phyloP scores from a whole-genome alignment of 176 grass and related monocot genomes.

The Paspalum notatum region DNA sequence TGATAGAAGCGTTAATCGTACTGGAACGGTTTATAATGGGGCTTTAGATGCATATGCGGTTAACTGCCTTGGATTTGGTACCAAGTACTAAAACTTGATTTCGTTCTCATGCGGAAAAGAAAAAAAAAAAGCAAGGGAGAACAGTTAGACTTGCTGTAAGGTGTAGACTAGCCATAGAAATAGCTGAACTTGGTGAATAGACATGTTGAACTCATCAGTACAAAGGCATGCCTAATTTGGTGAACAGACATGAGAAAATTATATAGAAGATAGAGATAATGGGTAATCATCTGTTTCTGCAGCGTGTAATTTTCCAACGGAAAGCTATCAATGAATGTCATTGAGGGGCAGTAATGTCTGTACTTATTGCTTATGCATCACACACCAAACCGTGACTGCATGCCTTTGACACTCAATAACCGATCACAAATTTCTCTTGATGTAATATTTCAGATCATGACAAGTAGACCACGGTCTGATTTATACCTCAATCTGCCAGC shows the following conservation, averaged over 20 bases:
- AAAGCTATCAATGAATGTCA: conserved; percentile 4
- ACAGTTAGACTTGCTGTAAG: background rate
- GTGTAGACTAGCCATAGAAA: background rate
- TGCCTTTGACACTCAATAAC: background rate
- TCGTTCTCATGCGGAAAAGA: background rate
- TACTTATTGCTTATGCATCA: background rate
- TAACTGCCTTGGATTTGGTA: conserved; percentile 18
- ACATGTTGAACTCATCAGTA: background rate
- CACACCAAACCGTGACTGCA: background rate
- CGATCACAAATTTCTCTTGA: background rate
- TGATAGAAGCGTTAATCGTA: conserved; percentile 9
- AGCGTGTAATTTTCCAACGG: background rate
- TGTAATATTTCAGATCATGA: conserved; percentile 71
- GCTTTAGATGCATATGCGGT: conserved; percentile 21
- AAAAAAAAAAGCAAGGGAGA: background rate
- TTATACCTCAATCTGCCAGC: conserved; percentile 90
- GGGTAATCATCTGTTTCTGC: conserved; percentile 9
- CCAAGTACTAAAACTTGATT: background rate
- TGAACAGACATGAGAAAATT: background rate
- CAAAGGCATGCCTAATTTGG: background rate
- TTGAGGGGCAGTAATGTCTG: background rate
- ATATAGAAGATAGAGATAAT: background rate
- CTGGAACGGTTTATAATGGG: background rate
- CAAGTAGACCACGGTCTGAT: conserved; percentile 81
- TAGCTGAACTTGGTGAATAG: background rate